These are phyloP conservation scores for Cucurbitaria berberidis DNA, from an alignment of 2,329 filamentous ascomycete species.

Conservation along the genomic window DNA sequence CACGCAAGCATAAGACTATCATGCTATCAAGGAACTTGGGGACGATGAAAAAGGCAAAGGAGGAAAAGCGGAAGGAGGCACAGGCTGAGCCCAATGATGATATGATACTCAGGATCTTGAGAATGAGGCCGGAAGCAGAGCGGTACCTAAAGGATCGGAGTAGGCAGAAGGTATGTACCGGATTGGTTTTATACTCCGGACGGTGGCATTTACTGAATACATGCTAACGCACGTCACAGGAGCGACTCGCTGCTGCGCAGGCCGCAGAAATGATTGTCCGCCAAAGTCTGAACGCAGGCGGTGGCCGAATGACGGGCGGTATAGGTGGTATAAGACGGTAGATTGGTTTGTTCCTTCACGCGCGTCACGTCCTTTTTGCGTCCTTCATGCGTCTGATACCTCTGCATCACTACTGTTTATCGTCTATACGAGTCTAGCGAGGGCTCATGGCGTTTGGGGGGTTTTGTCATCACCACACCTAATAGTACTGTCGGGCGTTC, in stretches of 20 bases:
- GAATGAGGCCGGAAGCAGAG: slow-evolving; percentile 91
- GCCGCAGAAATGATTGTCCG: slow-evolving; percentile 94
- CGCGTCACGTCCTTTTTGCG: slow-evolving; percentile 1
- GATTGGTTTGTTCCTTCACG: background rate
- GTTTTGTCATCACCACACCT: background rate
- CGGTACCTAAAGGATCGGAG: slow-evolving; percentile 88
- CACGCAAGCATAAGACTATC: slow-evolving; percentile 64
- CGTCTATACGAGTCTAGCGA: background rate
- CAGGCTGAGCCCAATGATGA: slow-evolving; percentile 97
- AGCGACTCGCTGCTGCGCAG: slow-evolving; percentile 85
- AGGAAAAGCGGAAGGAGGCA: slow-evolving; percentile 92
- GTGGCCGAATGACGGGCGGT: slow-evolving; percentile 57
- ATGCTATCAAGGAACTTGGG: slow-evolving; percentile 94
- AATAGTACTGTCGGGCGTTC: background rate
- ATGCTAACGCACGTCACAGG: slow-evolving; percentile 46
- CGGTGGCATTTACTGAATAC: background rate
- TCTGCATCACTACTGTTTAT: slow-evolving; percentile 12
- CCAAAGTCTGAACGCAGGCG: slow-evolving; percentile 77
- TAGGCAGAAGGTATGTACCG: slow-evolving; percentile 70
- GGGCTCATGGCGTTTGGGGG: background rate
- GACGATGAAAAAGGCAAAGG: slow-evolving; percentile 94
- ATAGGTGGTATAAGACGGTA: slow-evolving; percentile 21
- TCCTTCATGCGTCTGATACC: slow-evolving; percentile 17
- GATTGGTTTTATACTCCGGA: background rate
- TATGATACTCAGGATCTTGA: slow-evolving; percentile 92